A percentile compares a stretch with the other conserved stretches of the same genome.
Conservation (phyloP, 495 filamentous ascomycete genomes). For the Letharia columbiana region DNA sequence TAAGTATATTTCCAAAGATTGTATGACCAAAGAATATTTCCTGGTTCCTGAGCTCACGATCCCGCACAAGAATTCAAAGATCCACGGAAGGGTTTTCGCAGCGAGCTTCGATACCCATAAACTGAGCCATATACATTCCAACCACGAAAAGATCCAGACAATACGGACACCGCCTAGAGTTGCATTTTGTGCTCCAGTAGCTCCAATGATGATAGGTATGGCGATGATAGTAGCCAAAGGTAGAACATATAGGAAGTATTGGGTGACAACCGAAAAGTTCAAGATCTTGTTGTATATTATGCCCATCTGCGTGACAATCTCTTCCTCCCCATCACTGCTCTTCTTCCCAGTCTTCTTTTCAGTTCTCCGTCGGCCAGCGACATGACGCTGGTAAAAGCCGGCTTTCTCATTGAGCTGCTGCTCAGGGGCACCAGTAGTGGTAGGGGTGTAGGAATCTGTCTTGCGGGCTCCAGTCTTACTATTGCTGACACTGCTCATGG, state of each 20-base stretch:
- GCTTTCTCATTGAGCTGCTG: constrained; percentile 22
- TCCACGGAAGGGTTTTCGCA: constrained; percentile 63
- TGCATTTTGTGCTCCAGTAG: constrained; percentile 42
- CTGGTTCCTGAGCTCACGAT: constrained; percentile 85
- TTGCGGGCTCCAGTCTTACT: constrained; percentile 38
- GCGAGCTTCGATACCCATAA: constrained; percentile 83
- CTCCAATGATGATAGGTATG: constrained; percentile 71
- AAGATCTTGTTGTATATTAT: constrained; percentile 75
- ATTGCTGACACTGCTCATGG: constrained; percentile 36
- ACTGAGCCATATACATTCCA: constrained; percentile 82
- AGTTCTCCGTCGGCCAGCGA: constrained; percentile 48
- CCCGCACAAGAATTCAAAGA: constrained; percentile 83
- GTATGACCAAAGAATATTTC: constrained; percentile 82
- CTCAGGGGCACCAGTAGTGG: constrained; percentile 22
- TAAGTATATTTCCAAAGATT: constrained; percentile 71
- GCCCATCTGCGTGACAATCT: constrained; percentile 72
- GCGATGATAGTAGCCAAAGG: constrained; percentile 70
- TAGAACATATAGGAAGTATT: constrained; percentile 82
- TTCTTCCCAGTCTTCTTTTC: constrained; percentile 38
- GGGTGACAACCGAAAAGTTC: constrained; percentile 74
- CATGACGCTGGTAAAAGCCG: constrained; percentile 37
- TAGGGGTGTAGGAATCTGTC: constrained; percentile 28
- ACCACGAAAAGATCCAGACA: constrained; percentile 79
- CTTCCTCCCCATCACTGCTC: constrained; percentile 51
- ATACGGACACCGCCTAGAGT: constrained; percentile 58